Conservation (phyloP, 1,139 yeast species). For the Candida glucosophila region DNA sequence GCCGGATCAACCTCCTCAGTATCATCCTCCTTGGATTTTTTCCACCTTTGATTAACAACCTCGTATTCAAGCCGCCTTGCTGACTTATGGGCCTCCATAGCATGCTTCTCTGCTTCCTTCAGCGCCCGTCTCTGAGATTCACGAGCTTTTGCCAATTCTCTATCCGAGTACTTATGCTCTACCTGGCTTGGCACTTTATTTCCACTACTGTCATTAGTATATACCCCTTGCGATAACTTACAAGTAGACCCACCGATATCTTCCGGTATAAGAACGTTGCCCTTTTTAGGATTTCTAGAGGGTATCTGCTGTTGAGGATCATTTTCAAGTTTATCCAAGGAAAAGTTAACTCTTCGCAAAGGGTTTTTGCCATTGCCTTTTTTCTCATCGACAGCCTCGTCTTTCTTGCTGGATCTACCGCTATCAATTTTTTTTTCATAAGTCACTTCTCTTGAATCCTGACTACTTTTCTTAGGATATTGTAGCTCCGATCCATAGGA, state of each 20-base stretch:
- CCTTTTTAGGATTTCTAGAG: slow-evolving; percentile 71
- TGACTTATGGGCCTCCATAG: slow-evolving; percentile 63
- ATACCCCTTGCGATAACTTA: slow-evolving; percentile 56
- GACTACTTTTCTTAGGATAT: too few relatives aligned
- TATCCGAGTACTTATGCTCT: slow-evolving; percentile 36
- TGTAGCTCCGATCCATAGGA: too few relatives aligned
- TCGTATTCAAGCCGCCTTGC: slow-evolving; percentile 64
- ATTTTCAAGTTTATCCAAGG: slow-evolving; percentile 53
- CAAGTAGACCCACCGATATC: slow-evolving; percentile 59
- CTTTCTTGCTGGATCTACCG: slow-evolving; percentile 11
- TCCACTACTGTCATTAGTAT: slow-evolving; percentile 26
- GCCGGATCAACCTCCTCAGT: slow-evolving; percentile 16
- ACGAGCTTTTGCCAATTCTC: slow-evolving; percentile 44
- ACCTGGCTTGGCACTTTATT: slow-evolving; percentile 7
- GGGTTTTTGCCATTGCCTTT: slow-evolving; percentile 8
- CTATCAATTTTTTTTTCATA: slow-evolving; percentile 14
- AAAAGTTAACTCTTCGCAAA: slow-evolving; percentile 70
- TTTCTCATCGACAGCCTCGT: too few relatives aligned
- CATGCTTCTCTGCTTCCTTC: slow-evolving; percentile 61
- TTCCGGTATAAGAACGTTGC: slow-evolving; percentile 72
- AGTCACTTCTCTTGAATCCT: too few relatives aligned
- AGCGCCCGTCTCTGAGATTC: slow-evolving; percentile 49
- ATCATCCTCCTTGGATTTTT: slow-evolving; percentile 11
- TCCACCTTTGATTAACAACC: slow-evolving; percentile 24
- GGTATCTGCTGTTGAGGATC: slow-evolving; percentile 98